Conservation (phyloP, 495 filamentous ascomycete species). For the Apiosordaria backusii region DNA sequence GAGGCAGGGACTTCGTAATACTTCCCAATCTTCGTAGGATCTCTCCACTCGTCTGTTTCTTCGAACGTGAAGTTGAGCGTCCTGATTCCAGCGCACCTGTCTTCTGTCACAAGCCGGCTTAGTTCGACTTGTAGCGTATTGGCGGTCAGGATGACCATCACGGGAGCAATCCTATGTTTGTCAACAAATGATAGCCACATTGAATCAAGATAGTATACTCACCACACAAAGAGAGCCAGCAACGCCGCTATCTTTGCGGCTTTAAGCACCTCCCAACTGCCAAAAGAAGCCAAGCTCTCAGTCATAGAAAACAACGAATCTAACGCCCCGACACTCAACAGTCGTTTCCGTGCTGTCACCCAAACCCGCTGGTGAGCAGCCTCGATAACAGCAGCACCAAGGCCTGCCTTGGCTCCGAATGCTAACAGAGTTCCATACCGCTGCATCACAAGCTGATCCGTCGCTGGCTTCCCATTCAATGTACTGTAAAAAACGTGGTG, state of each 20-base stretch:
- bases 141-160: constrained; percentile 37
- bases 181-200: background rate
- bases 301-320: constrained; percentile 38
- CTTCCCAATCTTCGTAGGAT: constrained; percentile 24
- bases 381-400: constrained; percentile 31
- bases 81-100: constrained; percentile 29
- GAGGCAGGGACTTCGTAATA: constrained; percentile 30
- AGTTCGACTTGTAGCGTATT: constrained; percentile 37
- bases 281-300: constrained; percentile 30
- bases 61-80: constrained; percentile 38
- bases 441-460: constrained; percentile 36
- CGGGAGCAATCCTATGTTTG: constrained; percentile 26
- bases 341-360: constrained; percentile 34
- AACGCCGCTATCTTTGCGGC: constrained; percentile 32
- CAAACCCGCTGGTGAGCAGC: constrained; percentile 38
- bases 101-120: constrained; percentile 9
- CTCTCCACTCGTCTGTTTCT: constrained; percentile 36
- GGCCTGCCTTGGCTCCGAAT: constrained; percentile 36
- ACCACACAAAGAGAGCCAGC: constrained; percentile 37
- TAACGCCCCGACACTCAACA: constrained; percentile 33
- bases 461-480: constrained; percentile 30
- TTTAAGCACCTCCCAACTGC: constrained; percentile 34
- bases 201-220: background rate
- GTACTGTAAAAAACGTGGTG: constrained; percentile 36
- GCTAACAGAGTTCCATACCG: constrained; percentile 38